Evolutionary conservation across 208 protist species (phyloP).

Genomic region (Leishmania amazonensis): DNA sequence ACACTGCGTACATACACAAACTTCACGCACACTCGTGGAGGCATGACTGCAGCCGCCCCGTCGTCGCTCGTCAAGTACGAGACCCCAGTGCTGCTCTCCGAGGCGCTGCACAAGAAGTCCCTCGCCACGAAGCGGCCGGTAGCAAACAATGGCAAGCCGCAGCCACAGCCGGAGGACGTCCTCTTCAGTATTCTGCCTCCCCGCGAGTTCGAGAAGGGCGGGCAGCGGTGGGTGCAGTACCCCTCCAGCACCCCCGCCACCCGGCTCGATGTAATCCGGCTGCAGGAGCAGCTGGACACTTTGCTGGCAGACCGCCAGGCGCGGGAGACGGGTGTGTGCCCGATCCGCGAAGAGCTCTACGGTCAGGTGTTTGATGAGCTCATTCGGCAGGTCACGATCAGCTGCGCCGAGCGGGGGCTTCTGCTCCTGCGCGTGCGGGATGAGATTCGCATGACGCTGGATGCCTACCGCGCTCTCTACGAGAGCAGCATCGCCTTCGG

Average conservation of each 20-base stretch:
- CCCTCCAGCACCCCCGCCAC: slow-evolving; percentile 89
- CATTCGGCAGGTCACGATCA: slow-evolving; percentile 98
- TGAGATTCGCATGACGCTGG: slow-evolving; percentile 93
- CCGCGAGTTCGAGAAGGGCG: slow-evolving; percentile 86
- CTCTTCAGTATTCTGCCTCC: slow-evolving; percentile 92
- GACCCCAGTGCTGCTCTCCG: slow-evolving; percentile 83
- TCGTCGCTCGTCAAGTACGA: slow-evolving; percentile 90
- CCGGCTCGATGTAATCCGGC: slow-evolving; percentile 88
- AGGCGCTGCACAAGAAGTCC: slow-evolving; percentile 69
- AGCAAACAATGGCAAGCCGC: slow-evolving; percentile 16
- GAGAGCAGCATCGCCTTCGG: slow-evolving; percentile 93
- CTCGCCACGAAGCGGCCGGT: slow-evolving; percentile 47
- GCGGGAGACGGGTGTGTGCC: slow-evolving; percentile 98
- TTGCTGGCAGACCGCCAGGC: slow-evolving; percentile 95
- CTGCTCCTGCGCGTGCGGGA: slow-evolving; percentile 97
- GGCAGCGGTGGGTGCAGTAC: slow-evolving; percentile 89
- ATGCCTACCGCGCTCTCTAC: slow-evolving; percentile 86
- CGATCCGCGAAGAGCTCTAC: slow-evolving; percentile 98
- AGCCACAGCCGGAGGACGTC: slow-evolving; percentile 89
- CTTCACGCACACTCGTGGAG: background rate
- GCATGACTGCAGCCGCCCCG: slow-evolving; percentile 31
- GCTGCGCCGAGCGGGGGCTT: slow-evolving; percentile 97
- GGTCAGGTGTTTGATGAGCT: slow-evolving; percentile 97
- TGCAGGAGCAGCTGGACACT: slow-evolving; percentile 96
- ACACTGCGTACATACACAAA: background rate